A percentile compares a stretch with the other conserved stretches of the same genome.
These are phyloP conservation scores for barrel medic (Medicago truncatula) DNA, from an alignment of 306 rosid genomes.

Conservation along the genomic window MtrunA17r5.0-ANR NC_053045.1:61298001-61298500, in stretches of 20 bases:
- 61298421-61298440: slow-evolving; percentile 16
- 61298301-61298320: slow-evolving; percentile 72
- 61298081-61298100: slow-evolving; percentile 89
- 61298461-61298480: background rate
- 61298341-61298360: background rate
- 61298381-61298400: no score
- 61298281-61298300: slow-evolving; percentile 75
- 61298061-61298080: slow-evolving; percentile 86
- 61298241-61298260: slow-evolving; percentile 40
- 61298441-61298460: slow-evolving; percentile 31
- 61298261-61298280: slow-evolving; percentile 66
- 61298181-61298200: slow-evolving; percentile 56
- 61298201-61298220: slow-evolving; percentile 87
- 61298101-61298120: slow-evolving; percentile 97
- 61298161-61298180: slow-evolving; percentile 61
- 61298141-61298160: slow-evolving; percentile 34
- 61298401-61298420: no score
- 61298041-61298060: slow-evolving; percentile 69
- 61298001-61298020: background rate
- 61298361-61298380: no score
- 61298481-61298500: background rate
- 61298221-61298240: slow-evolving; percentile 49
- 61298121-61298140: slow-evolving; percentile 90
- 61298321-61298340: slow-evolving; percentile 7
- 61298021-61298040: background rate